Evolutionary conservation across 768 basidiomycete species (phyloP), one percentile per base, ranked within the genome.

Genomic region (Filobasidium floriforme): DNA sequence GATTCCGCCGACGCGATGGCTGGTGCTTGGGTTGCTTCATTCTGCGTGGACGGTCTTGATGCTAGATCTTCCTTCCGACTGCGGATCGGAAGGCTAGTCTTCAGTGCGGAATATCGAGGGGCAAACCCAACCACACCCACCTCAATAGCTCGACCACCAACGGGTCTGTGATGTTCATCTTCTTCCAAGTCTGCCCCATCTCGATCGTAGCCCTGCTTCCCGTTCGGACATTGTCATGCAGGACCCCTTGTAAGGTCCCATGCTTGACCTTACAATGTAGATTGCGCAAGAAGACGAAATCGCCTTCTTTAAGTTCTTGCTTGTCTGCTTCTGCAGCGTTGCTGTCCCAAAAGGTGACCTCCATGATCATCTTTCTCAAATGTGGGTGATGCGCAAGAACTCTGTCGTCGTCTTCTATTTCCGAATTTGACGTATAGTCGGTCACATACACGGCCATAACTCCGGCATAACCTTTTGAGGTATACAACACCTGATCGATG

Each of bases 321-420:
- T 12, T 18, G 9, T 11, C 41, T 37, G 44, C 43, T 12, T 29
- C 40, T n/a, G 28, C 18, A 19, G 41, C 14, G n/a, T 49, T 62
- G 40, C 22, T 52, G 26, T 65, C 63, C 63, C 63, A 65, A 15
- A 59, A 26, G 11, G 32, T 41, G 29, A 65, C 43, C 37, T 65
- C 63, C 18, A 54, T 41, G 40, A 65, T 46, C 63, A 57, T 65
- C 19, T 22, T 32, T 54, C 43, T 49, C n/a, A 24, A 24, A 7
- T n/a, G 18, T 14, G 40, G 11, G 19, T 46, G 54, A 12, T 46
- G 15, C 3, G 43, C 46, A 3, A 43, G 15, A 3, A 37, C 19
- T 19, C 41, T 10, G 15, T n/a, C 41, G 19, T 43, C 28, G 14
- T 57, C 29, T 15, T 54, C 12, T 10, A 65, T 52, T 24, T 46